Percentiles rank a stretch among this genome's conserved stretches.
Conservation (phyloP, 306 rosid genomes). For the Alnus rubra region DNA sequence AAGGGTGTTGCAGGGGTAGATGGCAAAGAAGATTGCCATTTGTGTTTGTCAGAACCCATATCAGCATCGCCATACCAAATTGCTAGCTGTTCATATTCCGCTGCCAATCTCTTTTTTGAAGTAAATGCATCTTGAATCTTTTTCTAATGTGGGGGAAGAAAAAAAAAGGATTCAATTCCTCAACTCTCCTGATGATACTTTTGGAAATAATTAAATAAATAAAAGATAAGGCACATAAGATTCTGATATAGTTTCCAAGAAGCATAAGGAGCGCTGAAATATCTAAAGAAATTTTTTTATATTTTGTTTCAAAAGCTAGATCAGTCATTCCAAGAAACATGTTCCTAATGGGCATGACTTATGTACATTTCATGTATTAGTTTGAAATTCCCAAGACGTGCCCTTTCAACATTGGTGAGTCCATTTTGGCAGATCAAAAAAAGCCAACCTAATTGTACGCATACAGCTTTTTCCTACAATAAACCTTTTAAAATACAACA, state of each 20-base stretch:
- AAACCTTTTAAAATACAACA: not conserved
- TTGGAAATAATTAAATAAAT: not conserved
- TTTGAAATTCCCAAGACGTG: not conserved
- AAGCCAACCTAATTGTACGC: not conserved
- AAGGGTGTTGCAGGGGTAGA: slow-evolving; percentile 28
- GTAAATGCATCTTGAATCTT: slow-evolving; percentile 70
- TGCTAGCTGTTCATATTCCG: slow-evolving; percentile 84
- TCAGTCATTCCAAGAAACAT: slow-evolving; percentile 1
- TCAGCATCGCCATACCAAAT: slow-evolving; percentile 80
- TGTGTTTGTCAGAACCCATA: slow-evolving; percentile 25
- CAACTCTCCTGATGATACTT: slow-evolving; percentile 1
- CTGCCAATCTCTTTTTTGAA: slow-evolving; percentile 69
- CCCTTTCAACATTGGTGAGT: not conserved
- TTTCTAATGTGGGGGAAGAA: slow-evolving; percentile 41
- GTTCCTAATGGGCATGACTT: not conserved
- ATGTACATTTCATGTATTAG: not conserved
- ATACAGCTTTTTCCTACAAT: not conserved
- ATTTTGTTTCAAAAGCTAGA: not conserved
- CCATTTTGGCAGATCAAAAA: not conserved
- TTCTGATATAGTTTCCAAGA: slow-evolving; percentile 12
- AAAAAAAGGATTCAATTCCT: not conserved
- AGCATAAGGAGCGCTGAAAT: not conserved
- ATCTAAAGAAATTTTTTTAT: not conserved
- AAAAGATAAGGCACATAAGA: not conserved
- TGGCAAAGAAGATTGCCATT: slow-evolving; percentile 20